Base-by-base conservation (phyloP, 352 stramenopile genomes). In the Pythium brachiatum region DNA sequence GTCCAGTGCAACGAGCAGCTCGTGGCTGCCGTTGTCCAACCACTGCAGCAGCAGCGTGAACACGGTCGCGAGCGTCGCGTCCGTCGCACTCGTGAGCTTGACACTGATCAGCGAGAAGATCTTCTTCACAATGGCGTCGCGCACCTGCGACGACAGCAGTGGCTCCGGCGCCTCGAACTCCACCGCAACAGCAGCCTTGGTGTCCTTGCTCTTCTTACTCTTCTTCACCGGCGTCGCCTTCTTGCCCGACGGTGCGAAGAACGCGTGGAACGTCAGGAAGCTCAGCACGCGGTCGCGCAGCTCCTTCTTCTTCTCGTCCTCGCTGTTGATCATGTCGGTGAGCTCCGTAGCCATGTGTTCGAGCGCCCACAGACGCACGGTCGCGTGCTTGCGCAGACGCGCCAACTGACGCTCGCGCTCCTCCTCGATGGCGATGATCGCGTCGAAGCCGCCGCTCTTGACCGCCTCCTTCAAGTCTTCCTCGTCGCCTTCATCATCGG, bases 391-490 rank as follows among this genome's bases (percentile, higher is more conserved):
- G 50, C 83, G 81, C 60, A 69, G 68, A 18, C 81, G 27, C 34
- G 68, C 53, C 54, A 86, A 79, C 18, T 78, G 71, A n/a, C 80
- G 86, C 58, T 94, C 86, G 43, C 83, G 86, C 55, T 88, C 81
- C 55, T 94, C 86, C 43, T 94, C 86, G 4, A 92, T 73, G 18
- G 80, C 80, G 25, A 94, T 62, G 57, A 94, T 78, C 21, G 78
- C 77, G 60, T 89, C 69, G 48, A 90, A 90, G 46, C 75, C 80
- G 53, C 72, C 81, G 62, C 67, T 69, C 60, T 74, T 71, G 43
- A 79, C 57, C 2, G 55, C 64, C 18, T 69, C 73, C 32, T 61
- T 52, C 53, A 79, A 72, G 44, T 85, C 66, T 27, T 81, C 64
- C 9, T 87, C 63, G 12, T 73, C 60, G 15, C 76, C 74, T 0